Evolutionary conservation across 768 basidiomycete species (phyloP), one percentile per base, ranked within the genome.

Genomic region (Paxillus rubicundulus): DNA sequence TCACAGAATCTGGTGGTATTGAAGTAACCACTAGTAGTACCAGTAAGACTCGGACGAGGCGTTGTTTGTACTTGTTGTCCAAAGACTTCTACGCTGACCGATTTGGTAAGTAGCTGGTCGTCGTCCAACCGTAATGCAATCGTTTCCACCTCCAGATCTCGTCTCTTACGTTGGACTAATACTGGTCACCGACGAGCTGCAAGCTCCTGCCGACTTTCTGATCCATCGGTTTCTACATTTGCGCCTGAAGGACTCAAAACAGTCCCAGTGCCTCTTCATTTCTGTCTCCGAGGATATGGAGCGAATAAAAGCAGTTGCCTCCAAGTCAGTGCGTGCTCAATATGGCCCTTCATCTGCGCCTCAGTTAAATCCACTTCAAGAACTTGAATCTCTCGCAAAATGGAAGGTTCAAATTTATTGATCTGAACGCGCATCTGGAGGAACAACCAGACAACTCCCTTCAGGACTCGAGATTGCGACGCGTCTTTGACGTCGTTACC

Each of bases 181-280:
- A 10, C 70, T 91, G 0, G 74, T 92, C 6, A 86, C 87, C 6
- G 89, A 92, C 59, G 78, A 87, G 45, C 72, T 91, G 0, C 71
- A 76, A 0, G 80, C 89, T 0, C 84, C 89, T 2, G 86, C 82
- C 10, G 87, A 89, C 53, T 92, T 91, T 58, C 59, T 90, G 9
- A 73, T 92, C 1, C 82, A 88, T 54, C 74, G 74, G 10, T 68
- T 74, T 40, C 57, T 91, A 4, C 64, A 72, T 18, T 58, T 73
- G 3, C 79, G 84, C 51, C 67, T 87, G 38, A 89, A 86, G 64
- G 57, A 64, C 40, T 46, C 59, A n/a, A 63, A 52, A 20, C 58
- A 37, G 8, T 62, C 76, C 34, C 70, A 64, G 42, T 74, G 75
- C 38, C 67, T 85, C 38, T 63, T 90, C 5, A 65, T 90, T 7